phyloP scores from a whole-genome alignment of 768 basidiomycete genomes.

The Clitopilus hobsonii region DNA sequence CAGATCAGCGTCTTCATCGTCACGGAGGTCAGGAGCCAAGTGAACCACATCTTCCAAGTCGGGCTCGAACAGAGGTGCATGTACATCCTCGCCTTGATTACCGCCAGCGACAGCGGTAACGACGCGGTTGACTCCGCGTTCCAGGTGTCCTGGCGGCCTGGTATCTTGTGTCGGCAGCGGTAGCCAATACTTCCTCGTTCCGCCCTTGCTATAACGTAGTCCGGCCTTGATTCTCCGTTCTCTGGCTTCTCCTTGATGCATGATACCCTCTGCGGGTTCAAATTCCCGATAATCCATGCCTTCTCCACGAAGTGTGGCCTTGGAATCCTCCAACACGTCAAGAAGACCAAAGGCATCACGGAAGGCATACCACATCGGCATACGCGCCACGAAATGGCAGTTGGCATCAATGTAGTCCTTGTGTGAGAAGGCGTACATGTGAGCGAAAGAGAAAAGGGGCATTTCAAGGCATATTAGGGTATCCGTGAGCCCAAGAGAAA shows the following conservation, averaged over 20 bases:
- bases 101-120: slow-evolving; percentile 35
- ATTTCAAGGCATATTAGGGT: slow-evolving; percentile 93
- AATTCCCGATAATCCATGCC: slow-evolving; percentile 96
- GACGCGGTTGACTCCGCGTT: slow-evolving; percentile 36
- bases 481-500: slow-evolving; percentile 88
- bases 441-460: slow-evolving; percentile 94
- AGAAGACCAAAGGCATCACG: slow-evolving; percentile 83
- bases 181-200: slow-evolving; percentile 93
- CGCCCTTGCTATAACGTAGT: slow-evolving; percentile 87
- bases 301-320: slow-evolving; percentile 76
- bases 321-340: slow-evolving; percentile 85
- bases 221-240: slow-evolving; percentile 89
- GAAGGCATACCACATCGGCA: slow-evolving; percentile 84
- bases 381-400: slow-evolving; percentile 71
- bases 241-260: slow-evolving; percentile 86
- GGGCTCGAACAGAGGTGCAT: slow-evolving; percentile 67
- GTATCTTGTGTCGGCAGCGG: slow-evolving; percentile 53
- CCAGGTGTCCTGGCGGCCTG: slow-evolving; percentile 32
- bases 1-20: slow-evolving; percentile 35
- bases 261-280: slow-evolving; percentile 90
- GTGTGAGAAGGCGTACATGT: slow-evolving; percentile 92
- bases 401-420: slow-evolving; percentile 72
- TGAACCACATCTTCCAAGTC: slow-evolving; percentile 67
- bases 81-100: slow-evolving; percentile 51
- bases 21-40: slow-evolving; percentile 49